phyloP scores from a whole-genome alignment of 176 grass and related monocot species.

The Oropetium thomaeum region DNA sequence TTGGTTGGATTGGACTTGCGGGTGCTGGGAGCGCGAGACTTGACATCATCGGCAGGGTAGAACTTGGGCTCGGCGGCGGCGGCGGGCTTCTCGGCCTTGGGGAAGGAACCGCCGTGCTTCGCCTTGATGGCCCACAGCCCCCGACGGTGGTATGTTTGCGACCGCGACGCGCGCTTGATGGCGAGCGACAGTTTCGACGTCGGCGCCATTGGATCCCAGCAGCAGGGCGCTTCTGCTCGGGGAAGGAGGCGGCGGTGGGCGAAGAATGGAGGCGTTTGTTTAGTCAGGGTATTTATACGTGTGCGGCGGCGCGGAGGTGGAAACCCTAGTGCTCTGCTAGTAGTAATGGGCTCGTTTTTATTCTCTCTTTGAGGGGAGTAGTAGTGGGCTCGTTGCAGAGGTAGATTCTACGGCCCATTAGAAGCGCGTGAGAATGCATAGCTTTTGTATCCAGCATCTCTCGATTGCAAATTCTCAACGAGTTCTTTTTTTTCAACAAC shows the following conservation, averaged over 20 bases:
- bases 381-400: neutral
- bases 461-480: neutral
- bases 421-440: neutral
- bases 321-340: constrained; percentile 45
- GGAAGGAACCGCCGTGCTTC: constrained; percentile 86
- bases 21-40: constrained; percentile 51
- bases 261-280: constrained; percentile 20
- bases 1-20: constrained; percentile 87
- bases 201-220: constrained; percentile 33
- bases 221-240: constrained; percentile 1
- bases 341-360: neutral
- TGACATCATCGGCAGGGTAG: constrained; percentile 96
- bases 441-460: neutral
- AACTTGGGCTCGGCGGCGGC: constrained; percentile 56
- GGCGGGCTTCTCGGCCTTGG: constrained; percentile 53
- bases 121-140: constrained; percentile 98
- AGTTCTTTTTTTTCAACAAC: too few relatives aligned
- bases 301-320: neutral
- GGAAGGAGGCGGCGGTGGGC: neutral
- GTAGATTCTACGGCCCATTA: neutral
- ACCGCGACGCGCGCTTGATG: constrained; percentile 77
- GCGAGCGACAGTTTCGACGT: constrained; percentile 55
- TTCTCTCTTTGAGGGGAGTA: too few relatives aligned
- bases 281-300: constrained; percentile 29
- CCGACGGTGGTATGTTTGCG: constrained; percentile 82